A percentile compares a stretch with the other conserved stretches of the same genome.
These are phyloP conservation scores for Neofusicoccum umdonicola DNA, from an alignment of 2,329 filamentous ascomycete genomes.

Conservation along the genomic window DNA sequence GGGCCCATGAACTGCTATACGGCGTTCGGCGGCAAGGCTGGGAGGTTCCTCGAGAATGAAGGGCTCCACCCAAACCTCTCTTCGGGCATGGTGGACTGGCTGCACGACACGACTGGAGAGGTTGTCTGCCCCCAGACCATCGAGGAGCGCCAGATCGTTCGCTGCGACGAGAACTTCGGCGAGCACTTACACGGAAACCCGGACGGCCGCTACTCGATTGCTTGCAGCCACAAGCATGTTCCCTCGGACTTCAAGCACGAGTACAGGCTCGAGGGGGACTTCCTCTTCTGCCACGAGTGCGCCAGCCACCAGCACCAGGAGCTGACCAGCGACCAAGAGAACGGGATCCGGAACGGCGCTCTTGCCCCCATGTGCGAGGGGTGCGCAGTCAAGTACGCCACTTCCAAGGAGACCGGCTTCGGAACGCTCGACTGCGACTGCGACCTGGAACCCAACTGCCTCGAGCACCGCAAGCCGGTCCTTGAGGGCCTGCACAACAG, in stretches of 20 bases:
- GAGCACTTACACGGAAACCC: neutral
- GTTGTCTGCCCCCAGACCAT: neutral
- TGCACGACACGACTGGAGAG: too few relatives aligned
- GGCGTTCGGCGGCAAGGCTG: neutral
- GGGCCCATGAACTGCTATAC: too few relatives aligned
- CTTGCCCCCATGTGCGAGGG: neutral
- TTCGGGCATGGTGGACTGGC: too few relatives aligned
- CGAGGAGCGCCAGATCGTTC: neutral
- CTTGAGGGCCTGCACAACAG: neutral
- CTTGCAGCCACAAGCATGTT: neutral
- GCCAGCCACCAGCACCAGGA: neutral
- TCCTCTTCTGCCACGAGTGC: neutral
- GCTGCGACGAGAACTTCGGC: constrained; percentile 3
- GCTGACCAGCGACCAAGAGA: neutral
- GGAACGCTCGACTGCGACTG: neutral
- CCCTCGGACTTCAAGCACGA: neutral
- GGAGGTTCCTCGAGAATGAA: neutral
- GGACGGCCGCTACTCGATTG: neutral
- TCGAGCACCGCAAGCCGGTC: neutral
- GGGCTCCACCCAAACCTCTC: too few relatives aligned
- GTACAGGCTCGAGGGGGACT: neutral
- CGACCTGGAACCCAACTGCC: neutral
- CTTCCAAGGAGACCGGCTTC: neutral
- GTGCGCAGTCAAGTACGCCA: neutral
- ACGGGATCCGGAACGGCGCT: neutral